Percentiles rank a stretch among this genome's conserved stretches.
Evolutionary conservation across 148 eudicot species (phyloP).

Genomic region (Pouteria glomerata): DNA sequence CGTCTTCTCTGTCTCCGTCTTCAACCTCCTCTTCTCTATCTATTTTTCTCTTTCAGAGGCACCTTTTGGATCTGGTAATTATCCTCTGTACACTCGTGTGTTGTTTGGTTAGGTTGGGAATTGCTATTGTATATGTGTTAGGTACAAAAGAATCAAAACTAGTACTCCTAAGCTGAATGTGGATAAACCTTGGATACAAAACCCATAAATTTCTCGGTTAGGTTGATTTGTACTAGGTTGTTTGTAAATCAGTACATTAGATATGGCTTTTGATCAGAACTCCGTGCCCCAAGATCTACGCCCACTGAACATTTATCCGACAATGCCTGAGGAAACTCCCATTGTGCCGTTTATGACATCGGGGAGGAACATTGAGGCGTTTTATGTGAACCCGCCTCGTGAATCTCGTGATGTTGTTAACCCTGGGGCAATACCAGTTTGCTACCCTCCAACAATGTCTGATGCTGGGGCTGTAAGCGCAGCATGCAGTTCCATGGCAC

Average conservation of each 20-base stretch:
- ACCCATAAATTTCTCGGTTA: constrained; percentile 20
- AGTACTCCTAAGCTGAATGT: constrained; percentile 7
- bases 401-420: constrained; percentile 42
- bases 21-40: constrained; percentile 4
- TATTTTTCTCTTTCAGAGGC: not conserved
- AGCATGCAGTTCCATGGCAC: constrained; percentile 36
- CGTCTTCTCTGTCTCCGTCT: not conserved
- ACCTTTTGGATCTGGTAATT: constrained; percentile 8
- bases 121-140: not conserved
- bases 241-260: not conserved
- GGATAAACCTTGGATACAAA: not conserved
- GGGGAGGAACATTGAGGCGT: constrained; percentile 39
- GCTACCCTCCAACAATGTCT: constrained; percentile 32
- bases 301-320: constrained; percentile 43
- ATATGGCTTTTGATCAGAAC: constrained; percentile 73
- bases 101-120: constrained; percentile 1
- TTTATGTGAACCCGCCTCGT: constrained; percentile 28
- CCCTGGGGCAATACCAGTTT: constrained; percentile 40
- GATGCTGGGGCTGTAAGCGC: constrained; percentile 45
- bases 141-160: too few relatives aligned
- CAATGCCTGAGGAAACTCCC: constrained; percentile 51
- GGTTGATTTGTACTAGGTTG: not conserved
- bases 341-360: constrained; percentile 38
- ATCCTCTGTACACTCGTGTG: not conserved
- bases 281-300: constrained; percentile 56